Evolutionary conservation across 352 stramenopile genomes (phyloP), one percentile per base, ranked within the genome.

Genomic region (Globisporangium nunn): DNA sequence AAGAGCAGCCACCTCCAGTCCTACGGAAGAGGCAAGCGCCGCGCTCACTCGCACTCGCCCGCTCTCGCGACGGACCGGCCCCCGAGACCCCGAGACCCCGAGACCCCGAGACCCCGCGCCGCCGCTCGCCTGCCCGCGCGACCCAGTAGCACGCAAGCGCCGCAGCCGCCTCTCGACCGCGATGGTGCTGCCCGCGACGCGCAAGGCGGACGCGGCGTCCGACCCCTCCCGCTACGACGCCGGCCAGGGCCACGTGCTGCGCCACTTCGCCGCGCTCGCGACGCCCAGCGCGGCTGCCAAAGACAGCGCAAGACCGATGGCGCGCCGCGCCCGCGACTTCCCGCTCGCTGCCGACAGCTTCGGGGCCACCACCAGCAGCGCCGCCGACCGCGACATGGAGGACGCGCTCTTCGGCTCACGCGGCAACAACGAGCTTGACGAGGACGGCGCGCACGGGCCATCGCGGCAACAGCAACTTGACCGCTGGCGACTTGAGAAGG

Each of bases 181-280:
- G 18, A 64, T 64, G 59, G 59, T 64, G 52, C 52, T 64, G n/a
- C 52, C 59, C n/a, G 33, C 55, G 31, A 37, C 52, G n/a, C 56
- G 31, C 49, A 62, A 56, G 23, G 41, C 15, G 7, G 23, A 6
- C 4, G 17, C 55, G 15, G 40, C 50, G 3, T 40, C 61, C 18
- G 45, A 70, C 43, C 55, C 29, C 30, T 54, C 33, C 28, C 70
- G 59, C 41, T 89, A 86, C 50, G 58, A 85, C 61, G 68, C 73
- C 11, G 76, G 72, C 55, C 85, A 75, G 30, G 78, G 78, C 54
- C 60, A 71, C 56, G 67, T 89, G 39, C 58, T 89, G n/a, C 69
- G 62, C 63, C 76, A 89, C 63, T 89, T 89, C 54, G 74, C 72
- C 0, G 64, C 67, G 23, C 59, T 89, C 17, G 62, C 71, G 52